These are phyloP conservation scores for Phoma herbarum DNA, from an alignment of 2,329 filamentous ascomycete genomes.

Conservation along the genomic window DNA sequence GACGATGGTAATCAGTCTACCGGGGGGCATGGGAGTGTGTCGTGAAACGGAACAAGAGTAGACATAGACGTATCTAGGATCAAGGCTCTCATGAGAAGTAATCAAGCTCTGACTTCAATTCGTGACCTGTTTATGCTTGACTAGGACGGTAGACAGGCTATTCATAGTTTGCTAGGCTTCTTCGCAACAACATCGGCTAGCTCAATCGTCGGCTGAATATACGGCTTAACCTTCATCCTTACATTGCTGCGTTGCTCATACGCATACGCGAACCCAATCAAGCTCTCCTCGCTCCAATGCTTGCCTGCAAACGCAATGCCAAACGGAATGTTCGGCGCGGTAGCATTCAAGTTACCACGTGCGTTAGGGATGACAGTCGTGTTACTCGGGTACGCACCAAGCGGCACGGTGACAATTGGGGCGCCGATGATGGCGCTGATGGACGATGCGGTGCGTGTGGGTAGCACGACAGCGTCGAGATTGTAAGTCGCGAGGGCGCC, in stretches of 20 bases:
- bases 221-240: slow-evolving; percentile 58
- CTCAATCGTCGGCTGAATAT: slow-evolving; percentile 60
- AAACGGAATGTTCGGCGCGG: slow-evolving; percentile 66
- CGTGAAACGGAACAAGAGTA: not conserved
- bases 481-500: slow-evolving; percentile 66
- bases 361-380: slow-evolving; percentile 57
- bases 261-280: slow-evolving; percentile 73
- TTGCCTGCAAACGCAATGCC: slow-evolving; percentile 70
- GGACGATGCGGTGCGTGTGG: slow-evolving; percentile 59
- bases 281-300: slow-evolving; percentile 67
- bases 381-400: slow-evolving; percentile 64
- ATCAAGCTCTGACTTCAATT: not conserved
- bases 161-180: slow-evolving; percentile 5
- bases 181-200: slow-evolving; percentile 54
- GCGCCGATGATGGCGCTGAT: slow-evolving; percentile 66
- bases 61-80: not conserved
- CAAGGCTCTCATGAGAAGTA: not conserved
- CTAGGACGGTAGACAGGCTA: not conserved
- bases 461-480: slow-evolving; percentile 70
- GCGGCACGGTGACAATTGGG: slow-evolving; percentile 70
- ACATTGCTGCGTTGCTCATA: slow-evolving; percentile 70
- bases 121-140: not conserved
- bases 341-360: slow-evolving; percentile 61
- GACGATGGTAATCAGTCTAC: not conserved
- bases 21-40: not conserved